Evolutionary conservation across 306 rosid species (phyloP), one percentile per base, ranked within the genome.

Genomic region (Vicia villosa): DNA sequence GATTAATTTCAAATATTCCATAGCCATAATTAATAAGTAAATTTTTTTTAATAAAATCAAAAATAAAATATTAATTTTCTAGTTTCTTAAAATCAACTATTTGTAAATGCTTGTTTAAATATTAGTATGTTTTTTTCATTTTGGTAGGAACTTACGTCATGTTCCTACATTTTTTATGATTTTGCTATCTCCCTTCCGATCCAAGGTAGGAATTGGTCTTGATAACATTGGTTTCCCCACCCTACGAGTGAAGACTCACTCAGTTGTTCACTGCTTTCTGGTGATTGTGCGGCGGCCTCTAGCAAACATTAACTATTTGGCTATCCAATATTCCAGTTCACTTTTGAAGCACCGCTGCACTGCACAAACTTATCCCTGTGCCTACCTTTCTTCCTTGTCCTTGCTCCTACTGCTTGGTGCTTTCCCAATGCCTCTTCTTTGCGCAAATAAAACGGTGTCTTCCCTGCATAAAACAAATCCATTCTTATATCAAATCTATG

Each of bases 141-240:
- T 51, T 51, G n/a, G 58, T 20, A 20, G 13, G 30, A 20, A 10
- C 28, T 51, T 51, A 10, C 12, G 13, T 51, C n/a, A 3, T 4
- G 58, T 8, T 51, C n/a, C 30, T 50, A 9, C 14, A 51, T 51
- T 19, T n/a, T 3, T 24, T 51, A 20, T 51, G 26, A 20, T 51
- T 21, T 51, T 51, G 58, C 58, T 19, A 51, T 51, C 58, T 51
- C 30, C 58, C 55, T 51, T 51, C 58, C 13, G 58, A 51, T 51
- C 30, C 58, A 19, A 51, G 58, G 58, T 17, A 49, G 12, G 24
- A 49, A 21, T 47, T 17, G 21, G 15, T 16, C 54, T 49, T 16
- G 55, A 49, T 12, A 49, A 16, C 21, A 16, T 17, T 49, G 24
- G 55, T 49, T 16, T 28, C 61, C n/a, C n/a, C 61, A 24, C 36